Evolutionary conservation across 805 yeast genomes (phyloP).

Genomic region (Kuraishia borneana): DNA sequence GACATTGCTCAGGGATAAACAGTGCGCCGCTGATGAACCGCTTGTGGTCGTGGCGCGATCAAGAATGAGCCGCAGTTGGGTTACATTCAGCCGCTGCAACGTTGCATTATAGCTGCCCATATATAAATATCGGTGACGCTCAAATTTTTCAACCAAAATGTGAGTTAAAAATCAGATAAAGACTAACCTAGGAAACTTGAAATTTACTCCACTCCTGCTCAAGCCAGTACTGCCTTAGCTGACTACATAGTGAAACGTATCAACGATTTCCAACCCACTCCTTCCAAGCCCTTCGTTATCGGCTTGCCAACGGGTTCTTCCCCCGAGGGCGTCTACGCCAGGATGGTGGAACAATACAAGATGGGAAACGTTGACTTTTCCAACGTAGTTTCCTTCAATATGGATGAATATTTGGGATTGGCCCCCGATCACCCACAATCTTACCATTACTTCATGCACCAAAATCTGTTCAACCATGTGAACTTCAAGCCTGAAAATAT

Average conservation of each 20-base stretch:
- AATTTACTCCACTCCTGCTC: constrained; percentile 22
- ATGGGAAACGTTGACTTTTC: constrained; percentile 30
- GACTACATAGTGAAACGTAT: constrained; percentile 31
- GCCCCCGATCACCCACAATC: constrained; percentile 36
- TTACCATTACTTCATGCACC: constrained; percentile 47
- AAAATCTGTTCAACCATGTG: constrained; percentile 43
- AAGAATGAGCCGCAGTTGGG: no score
- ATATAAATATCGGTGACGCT: no score
- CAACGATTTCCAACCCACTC: constrained; percentile 31
- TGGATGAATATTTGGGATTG: constrained; percentile 49
- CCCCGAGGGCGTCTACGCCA: constrained; percentile 42
- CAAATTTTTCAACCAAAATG: no score
- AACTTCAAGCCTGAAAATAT: constrained; percentile 41
- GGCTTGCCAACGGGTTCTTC: constrained; percentile 57
- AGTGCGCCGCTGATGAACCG: no score
- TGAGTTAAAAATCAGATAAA: no score
- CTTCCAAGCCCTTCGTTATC: constrained; percentile 35
- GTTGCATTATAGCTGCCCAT: no score
- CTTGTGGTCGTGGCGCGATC: no score
- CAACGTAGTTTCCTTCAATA: constrained; percentile 48
- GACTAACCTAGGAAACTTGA: constrained; percentile 9
- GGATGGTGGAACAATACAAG: constrained; percentile 31
- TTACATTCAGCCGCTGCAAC: no score
- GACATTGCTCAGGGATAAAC: no score
- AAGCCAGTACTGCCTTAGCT: constrained; percentile 34